Evolutionary conservation across 2,329 filamentous ascomycete genomes (phyloP), one percentile per base, ranked within the genome.

Genomic region (Pseudogymnoascus sp.): DNA sequence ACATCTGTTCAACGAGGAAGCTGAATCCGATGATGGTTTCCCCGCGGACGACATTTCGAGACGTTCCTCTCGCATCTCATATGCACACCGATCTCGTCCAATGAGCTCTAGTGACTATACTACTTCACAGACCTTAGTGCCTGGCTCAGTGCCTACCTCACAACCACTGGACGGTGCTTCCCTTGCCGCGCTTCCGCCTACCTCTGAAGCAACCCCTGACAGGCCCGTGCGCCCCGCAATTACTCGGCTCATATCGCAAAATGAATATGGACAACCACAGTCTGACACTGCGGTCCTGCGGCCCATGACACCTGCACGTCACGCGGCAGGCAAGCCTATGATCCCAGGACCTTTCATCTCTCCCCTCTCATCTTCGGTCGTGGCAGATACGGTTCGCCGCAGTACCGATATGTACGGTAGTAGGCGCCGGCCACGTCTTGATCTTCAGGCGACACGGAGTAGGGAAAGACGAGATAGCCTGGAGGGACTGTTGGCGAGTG

Each of bases 381-480:
- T 89, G 5, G 86, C 85, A 7, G 86, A 89, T 66, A 81, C 84
- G 21, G 76, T 88, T 26, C 80, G 85, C n/a, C 80, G 83, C 15
- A 82, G 83, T 13, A 77, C 83, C 64, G 78, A 68, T 46, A 63
- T 63, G 15, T 64, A 56, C 50, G 61, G 44, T 15, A 38, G 44
- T 40, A 21, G 67, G 67, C 19, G 53, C 50, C 11, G 62, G 61
- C 42, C 63, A 68, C 10, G 68, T 21, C 50, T 56, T 56, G 50
- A 56, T 29, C 50, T 56, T 2, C 50, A 33, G 5, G 11, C 17
- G n/a, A 56, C 50, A 7, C 50, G 50, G 50, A 56, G 50, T 21
- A 56, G 50, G 15, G 50, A 56, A 56, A 21, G 50, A 15, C 50
- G 50, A 13, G 50, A 19, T 21, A 56, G 50, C 29, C 21, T 5